Base-by-base conservation (phyloP, 1,139 yeast genomes). In the Komagataea norvegica region DNA sequence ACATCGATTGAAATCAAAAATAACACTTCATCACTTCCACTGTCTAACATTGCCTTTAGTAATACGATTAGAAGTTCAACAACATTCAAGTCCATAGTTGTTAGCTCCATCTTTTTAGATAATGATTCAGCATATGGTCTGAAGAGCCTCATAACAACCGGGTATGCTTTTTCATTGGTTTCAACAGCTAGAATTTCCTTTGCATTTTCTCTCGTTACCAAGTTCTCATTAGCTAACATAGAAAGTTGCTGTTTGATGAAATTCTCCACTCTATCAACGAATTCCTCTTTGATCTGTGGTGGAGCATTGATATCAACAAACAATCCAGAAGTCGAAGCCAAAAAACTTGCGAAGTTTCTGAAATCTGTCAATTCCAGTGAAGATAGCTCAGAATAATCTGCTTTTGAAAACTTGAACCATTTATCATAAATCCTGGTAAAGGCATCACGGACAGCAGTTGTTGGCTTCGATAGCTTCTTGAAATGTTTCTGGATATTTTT, bases 361-460 rank as follows among this genome's bases (percentile, higher is more conserved):
- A 76, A 75, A 18, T 77, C 70, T 11, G 48, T 43, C 26, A 58
- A 40, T 41, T 61, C 64, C 10, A 47, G 44, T 32, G 48, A 46
- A 11, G 59, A 49, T 23, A 60, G 30, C 24, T 48, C 46, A 21
- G 49, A 39, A 33, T 48, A 41, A 21, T 56, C 51, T 56, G 48
- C 45, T 16, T 32, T 43, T 6, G 56, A 56, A 36, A 54, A 56
- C 23, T 45, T 56, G 33, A 59, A 50, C 85, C 86, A 79, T 29
- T 77, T 64, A 27, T 68, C 68, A 53, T 73, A 79, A 41, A 82
- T 72, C 28, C 75, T 59, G 5, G 68, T 54, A 84, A 91, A 81
- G 2, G 80, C 75, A 40, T 73, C 75, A 29, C 74, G 65, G 26
- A 85, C 60, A 1, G 86, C 74, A 27, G 67, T 64, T 0, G 86